These are phyloP conservation scores for Fusarium azukiicola DNA, from an alignment of 2,329 filamentous ascomycete genomes.

Conservation along the genomic window DNA sequence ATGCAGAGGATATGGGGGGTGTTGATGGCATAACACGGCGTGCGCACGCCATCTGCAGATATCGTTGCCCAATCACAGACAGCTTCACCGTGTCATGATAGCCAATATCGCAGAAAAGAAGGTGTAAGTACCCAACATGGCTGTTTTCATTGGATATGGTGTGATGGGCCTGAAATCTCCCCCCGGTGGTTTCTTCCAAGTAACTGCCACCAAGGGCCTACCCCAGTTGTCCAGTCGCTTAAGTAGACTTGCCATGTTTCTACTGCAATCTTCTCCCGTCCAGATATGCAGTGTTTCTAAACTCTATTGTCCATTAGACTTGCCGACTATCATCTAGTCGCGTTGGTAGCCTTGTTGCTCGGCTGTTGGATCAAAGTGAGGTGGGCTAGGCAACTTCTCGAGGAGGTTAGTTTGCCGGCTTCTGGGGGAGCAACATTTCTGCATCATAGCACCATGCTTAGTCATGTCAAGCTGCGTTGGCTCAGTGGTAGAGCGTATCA, in stretches of 20 bases:
- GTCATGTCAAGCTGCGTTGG: conserved; percentile 1
- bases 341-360: not conserved
- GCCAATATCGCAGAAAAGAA: not conserved
- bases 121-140: not conserved
- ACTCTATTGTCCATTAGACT: not conserved
- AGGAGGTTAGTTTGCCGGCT: not conserved
- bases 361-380: not conserved
- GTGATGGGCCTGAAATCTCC: not conserved
- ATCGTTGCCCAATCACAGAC: not conserved
- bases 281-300: not conserved
- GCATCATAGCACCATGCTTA: not conserved
- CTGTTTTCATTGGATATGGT: not conserved
- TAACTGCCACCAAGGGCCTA: too few species aligned
- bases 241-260: not conserved
- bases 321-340: not conserved
- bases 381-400: not conserved
- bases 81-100: not conserved
- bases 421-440: not conserved
- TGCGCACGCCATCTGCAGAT: not conserved
- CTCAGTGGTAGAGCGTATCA: conserved; percentile 17
- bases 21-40: not conserved
- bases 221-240: not conserved
- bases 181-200: too few species aligned
- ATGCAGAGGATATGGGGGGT: not conserved
- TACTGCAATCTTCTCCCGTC: not conserved